Percentiles rank a stretch among this genome's conserved stretches.
Conservation (phyloP, 192 early-diverging fungal species). For the Chytriomyces sp. region DNA sequence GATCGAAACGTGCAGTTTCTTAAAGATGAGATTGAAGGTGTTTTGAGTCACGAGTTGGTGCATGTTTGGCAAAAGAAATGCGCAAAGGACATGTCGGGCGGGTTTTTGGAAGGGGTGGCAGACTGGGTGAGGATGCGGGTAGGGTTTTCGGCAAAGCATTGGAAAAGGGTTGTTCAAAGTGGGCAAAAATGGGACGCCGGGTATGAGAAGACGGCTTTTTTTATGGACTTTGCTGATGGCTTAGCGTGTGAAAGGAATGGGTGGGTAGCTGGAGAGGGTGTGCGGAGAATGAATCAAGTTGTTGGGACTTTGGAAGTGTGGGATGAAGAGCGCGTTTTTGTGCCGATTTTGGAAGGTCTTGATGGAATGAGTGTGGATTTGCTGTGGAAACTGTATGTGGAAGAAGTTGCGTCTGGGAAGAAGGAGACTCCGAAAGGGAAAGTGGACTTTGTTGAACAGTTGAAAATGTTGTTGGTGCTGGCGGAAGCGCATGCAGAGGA, state of each 20-base stretch:
- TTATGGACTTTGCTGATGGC: conserved; percentile 49
- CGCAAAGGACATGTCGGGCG: conserved; percentile 21
- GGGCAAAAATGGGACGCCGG: conserved; percentile 41
- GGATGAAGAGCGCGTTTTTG: conserved; percentile 6
- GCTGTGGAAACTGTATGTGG: conserved; percentile 25
- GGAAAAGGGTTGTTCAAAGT: conserved; percentile 19
- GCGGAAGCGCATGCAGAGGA: too few relatives aligned
- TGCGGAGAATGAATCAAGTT: neutral
- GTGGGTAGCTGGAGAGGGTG: neutral
- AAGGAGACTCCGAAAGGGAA: neutral
- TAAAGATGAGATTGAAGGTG: conserved; percentile 1
- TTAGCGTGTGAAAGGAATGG: neutral
- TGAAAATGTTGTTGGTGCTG: neutral
- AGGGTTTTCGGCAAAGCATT: conserved; percentile 43
- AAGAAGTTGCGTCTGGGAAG: neutral
- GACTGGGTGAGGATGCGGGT: conserved; percentile 49
- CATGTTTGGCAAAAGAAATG: conserved; percentile 28
- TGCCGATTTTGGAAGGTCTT: neutral
- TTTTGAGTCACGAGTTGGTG: conserved; percentile 10
- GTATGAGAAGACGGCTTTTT: conserved; percentile 51
- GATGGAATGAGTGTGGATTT: conserved; percentile 15
- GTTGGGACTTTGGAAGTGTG: conserved; percentile 8
- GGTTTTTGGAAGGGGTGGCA: conserved; percentile 54
- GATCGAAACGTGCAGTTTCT: conserved; percentile 31
- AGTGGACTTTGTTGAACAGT: neutral